Evolutionary conservation across 768 basidiomycete species (phyloP).

Genomic region (Omphalotus guepiniiformis): DNA sequence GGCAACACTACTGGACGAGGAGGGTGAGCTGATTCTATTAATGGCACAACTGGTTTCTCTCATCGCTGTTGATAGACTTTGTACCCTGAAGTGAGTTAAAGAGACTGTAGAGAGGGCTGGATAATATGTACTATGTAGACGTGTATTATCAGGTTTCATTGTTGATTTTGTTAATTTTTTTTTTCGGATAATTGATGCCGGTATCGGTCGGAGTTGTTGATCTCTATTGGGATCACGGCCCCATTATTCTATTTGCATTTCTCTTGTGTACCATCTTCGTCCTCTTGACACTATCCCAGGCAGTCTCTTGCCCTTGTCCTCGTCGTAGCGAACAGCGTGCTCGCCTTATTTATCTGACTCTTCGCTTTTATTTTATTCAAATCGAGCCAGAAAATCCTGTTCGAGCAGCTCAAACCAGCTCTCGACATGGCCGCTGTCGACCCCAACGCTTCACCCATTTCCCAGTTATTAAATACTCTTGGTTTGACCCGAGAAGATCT

Average conservation of each 20-base stretch:
- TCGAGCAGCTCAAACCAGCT: neutral
- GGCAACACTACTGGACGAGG: conserved; percentile 78
- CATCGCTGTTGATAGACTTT: too few species aligned
- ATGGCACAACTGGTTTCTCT: neutral
- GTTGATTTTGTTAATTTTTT: neutral
- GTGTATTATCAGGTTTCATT: neutral
- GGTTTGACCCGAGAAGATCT: conserved; percentile 79
- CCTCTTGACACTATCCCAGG: neutral
- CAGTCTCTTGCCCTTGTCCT: neutral
- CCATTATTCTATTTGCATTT: conserved; percentile 9
- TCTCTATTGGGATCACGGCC: conserved; percentile 9
- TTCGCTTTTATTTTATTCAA: conserved; percentile 1
- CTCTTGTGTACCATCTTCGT: conserved; percentile 1
- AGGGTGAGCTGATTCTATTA: conserved; percentile 45
- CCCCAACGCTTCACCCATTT: conserved; percentile 59
- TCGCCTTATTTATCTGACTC: neutral
- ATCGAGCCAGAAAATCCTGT: neutral
- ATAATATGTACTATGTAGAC: neutral
- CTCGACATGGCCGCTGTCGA: conserved; percentile 31
- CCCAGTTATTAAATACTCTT: conserved; percentile 63
- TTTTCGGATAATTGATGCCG: neutral
- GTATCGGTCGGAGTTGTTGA: conserved; percentile 8
- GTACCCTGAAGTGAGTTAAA: too few species aligned
- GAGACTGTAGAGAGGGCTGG: too few species aligned
- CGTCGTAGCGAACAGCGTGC: neutral